Conservation (phyloP, 352 stramenopile genomes). For the Halophytophthora polymorphica region DNA sequence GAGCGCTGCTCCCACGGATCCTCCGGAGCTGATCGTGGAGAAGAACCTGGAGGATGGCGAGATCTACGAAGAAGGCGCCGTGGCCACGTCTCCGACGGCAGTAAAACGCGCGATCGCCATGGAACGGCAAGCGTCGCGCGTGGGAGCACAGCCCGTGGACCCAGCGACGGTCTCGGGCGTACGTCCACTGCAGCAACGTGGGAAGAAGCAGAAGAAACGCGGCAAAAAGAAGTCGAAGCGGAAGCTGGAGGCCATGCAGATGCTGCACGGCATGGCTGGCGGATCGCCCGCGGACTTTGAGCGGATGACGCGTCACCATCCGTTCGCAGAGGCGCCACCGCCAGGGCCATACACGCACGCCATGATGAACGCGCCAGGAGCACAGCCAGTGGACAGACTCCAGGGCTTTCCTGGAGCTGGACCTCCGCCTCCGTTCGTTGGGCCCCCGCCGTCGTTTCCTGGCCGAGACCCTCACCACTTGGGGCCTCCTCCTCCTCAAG, state of each 20-base stretch:
- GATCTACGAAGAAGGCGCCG: slow-evolving; percentile 63
- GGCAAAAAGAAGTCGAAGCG: slow-evolving; percentile 77
- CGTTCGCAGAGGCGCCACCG: slow-evolving; percentile 11
- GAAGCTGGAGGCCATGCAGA: slow-evolving; percentile 58
- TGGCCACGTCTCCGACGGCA: slow-evolving; percentile 27
- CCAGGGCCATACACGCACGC: slow-evolving; percentile 19
- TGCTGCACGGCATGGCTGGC: slow-evolving; percentile 8
- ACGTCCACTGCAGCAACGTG: slow-evolving; percentile 10
- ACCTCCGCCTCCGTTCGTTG: slow-evolving; percentile 12
- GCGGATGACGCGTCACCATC: slow-evolving; percentile 29
- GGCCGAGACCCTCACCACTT: slow-evolving; percentile 9
- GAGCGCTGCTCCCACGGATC: not conserved
- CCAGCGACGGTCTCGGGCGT: slow-evolving; percentile 2
- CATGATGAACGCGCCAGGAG: slow-evolving; percentile 20
- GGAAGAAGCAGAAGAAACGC: slow-evolving; percentile 73
- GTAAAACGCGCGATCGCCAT: slow-evolving; percentile 41
- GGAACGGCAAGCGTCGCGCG: slow-evolving; percentile 19
- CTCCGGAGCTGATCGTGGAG: slow-evolving; percentile 11
- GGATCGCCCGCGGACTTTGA: slow-evolving; percentile 25
- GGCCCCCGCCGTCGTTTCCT: not conserved
- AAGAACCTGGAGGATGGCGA: slow-evolving; percentile 67
- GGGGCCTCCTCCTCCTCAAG: slow-evolving; percentile 7
- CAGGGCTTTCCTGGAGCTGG: slow-evolving; percentile 20
- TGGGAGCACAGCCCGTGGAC: slow-evolving; percentile 6
- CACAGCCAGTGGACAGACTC: slow-evolving; percentile 12